Evolutionary conservation across 805 yeast species (phyloP).

Genomic region (Hanseniaspora lachancei): DNA sequence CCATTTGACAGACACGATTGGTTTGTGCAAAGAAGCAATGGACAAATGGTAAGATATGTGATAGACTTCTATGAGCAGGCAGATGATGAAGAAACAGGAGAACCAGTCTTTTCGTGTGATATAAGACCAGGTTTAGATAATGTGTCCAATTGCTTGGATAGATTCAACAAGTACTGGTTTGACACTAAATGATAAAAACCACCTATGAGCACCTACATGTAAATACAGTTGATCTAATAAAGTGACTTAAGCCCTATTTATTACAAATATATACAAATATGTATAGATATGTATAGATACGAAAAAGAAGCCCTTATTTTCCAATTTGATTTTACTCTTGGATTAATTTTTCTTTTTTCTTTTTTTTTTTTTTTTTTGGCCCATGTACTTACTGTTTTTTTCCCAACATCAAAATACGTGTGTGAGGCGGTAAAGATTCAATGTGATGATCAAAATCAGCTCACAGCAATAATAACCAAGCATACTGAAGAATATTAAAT

Average conservation of each 20-base stretch:
- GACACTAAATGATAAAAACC: constrained; percentile 38
- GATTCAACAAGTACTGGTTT: constrained; percentile 50
- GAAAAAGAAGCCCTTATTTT: no score
- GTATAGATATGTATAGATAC: no score
- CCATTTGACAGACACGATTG: constrained; percentile 99
- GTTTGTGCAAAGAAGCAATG: constrained; percentile 68
- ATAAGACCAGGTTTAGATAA: constrained; percentile 90
- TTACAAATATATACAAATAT: no score
- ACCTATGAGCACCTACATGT: constrained; percentile 32
- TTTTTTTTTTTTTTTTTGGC: no score
- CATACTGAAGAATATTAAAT: no score
- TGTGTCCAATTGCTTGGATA: constrained; percentile 47
- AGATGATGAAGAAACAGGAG: constrained; percentile 69
- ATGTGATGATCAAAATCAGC: no score
- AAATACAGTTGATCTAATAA: not conserved
- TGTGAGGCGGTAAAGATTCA: no score
- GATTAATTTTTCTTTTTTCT: no score
- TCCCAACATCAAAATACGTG: no score
- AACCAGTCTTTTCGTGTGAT: constrained; percentile 84
- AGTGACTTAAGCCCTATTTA: not conserved
- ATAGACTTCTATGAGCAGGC: constrained; percentile 96
- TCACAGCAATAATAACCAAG: no score
- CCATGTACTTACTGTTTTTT: no score
- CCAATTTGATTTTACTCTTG: no score
- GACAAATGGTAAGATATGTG: constrained; percentile 65